Evolutionary conservation across 768 basidiomycete genomes (phyloP), one percentile per base, ranked within the genome.

Genomic region (Psilocybe cubensis): DNA sequence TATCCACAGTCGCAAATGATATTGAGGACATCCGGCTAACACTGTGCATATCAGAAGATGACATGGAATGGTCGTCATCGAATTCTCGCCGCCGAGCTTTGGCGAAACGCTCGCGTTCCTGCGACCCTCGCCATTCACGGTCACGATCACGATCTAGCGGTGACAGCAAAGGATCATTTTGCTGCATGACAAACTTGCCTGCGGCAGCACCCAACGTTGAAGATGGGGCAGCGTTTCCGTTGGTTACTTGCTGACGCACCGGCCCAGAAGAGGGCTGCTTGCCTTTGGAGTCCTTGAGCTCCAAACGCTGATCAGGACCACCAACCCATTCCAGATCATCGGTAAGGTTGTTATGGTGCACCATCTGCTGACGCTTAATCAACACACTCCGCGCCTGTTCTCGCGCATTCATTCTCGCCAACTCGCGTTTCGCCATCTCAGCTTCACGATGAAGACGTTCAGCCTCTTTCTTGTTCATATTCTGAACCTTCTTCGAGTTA

Each of bases 371-470:
- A 61, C 92, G 89, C 77, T 96, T 96, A 66, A 88, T 84, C 87
- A 96, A 90, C 72, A 96, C 94, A 42, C 92, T 93, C 53, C 94
- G 85, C 17, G 94, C 92, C 72, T 94, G 90, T 66, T 97, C 95
- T 64, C 87, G 85, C 59, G 92, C 86, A 67, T 78, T 86, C 65
- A 85, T 86, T 70, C 88, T 85, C 17, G 82, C 85, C 60, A 91
- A 79, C 54, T 86, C 86, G 61, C 93, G 91, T 60, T 89, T 87
- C 63, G 92, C 90, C 66, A 88, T 84, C 78, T 95, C 92, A 18
- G 91, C 90, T 72, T 96, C 93, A 57, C 82, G 84, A 55, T 86
- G 84, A 49, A 90, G 70, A 35, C 89, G 84, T 66, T 91, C 87
- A 2, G 88, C 88, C 72, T 93, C 89, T 74, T 92, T 92, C 79